Evolutionary conservation across 331 rosid genomes (phyloP), one percentile per base, ranked within the genome.

Genomic region (Acacia concinna): DNA sequence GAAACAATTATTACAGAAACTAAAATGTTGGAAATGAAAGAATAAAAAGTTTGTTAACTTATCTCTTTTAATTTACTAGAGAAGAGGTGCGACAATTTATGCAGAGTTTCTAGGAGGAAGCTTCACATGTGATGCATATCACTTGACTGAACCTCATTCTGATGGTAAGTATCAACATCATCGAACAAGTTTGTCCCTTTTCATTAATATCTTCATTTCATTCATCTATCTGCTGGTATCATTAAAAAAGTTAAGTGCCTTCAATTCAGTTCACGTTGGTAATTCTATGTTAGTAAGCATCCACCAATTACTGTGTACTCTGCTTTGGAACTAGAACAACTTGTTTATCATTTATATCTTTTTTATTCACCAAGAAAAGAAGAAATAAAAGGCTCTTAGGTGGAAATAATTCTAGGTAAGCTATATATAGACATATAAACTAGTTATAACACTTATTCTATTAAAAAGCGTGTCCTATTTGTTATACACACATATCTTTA

Each of bases 81-180:
- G 62, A 85, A 84, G 94, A 86, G 90, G 94, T 57, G 94, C 94
- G 71, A 74, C 82, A 46, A 85, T 88, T 72, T 88, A 88, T 79
- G 92, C 94, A 12, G 92, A 90, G 67, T 90, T 86, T 71, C 90
- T 90, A 10, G 94, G 92, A 49, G 94, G 94, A 84, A 90, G 94
- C 82, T 84, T 90, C 82, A 71, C 91, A 52, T 86, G 94, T 59
- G 94, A 88, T 88, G 94, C 94, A 49, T 88, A 79, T 84, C 94
- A 90, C 85, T 77, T 90, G 89, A 90, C 89, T 27, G 92, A 90
- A 70, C 90, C 94, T 59, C 94, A 75, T 49, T 88, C 88, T 51
- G 94, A 90, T 77, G 94, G 92, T 90, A 85, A 77, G 51, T 54
- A 73, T 72, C 66, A 5, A 21, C 68, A 28, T 30, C 35, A 60